phyloP scores from a whole-genome alignment of 768 basidiomycete genomes.

The Glaciozyma martinii region DNA sequence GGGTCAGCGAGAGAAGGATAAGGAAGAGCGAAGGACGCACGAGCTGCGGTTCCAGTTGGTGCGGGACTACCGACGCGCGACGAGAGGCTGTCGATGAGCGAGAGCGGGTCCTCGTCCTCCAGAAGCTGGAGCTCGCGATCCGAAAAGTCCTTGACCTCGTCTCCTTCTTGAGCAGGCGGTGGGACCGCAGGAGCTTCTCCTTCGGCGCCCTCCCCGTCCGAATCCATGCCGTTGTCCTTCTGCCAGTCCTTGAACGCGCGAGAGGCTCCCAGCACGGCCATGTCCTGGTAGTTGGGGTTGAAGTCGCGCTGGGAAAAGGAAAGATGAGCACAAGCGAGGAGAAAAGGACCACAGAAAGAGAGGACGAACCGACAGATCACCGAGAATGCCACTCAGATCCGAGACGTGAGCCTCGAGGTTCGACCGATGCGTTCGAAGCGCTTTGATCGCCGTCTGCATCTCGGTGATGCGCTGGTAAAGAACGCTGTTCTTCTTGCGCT shows the following conservation, averaged over 20 bases:
- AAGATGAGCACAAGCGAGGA: too few relatives aligned
- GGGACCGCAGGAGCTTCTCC: conserved; percentile 25
- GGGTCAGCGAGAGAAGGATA: not conserved
- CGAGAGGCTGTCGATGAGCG: conserved; percentile 33
- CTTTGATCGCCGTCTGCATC: conserved; percentile 66
- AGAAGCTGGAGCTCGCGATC: conserved; percentile 48
- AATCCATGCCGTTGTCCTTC: conserved; percentile 47
- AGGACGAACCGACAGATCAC: conserved; percentile 46
- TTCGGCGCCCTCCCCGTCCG: conserved; percentile 37
- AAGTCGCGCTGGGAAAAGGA: conserved; percentile 55
- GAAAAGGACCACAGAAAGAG: not conserved
- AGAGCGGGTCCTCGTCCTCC: conserved; percentile 38
- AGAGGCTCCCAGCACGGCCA: conserved; percentile 95
- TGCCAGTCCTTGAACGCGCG: conserved; percentile 70
- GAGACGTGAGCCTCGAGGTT: conserved; percentile 66
- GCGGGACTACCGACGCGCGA: conserved; percentile 8
- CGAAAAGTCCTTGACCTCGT: conserved; percentile 10
- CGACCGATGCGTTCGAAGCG: conserved; percentile 62
- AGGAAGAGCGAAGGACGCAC: conserved; percentile 6
- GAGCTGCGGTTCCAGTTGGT: conserved; percentile 1
- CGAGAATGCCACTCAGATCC: conserved; percentile 71
- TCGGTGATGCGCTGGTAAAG: conserved; percentile 64
- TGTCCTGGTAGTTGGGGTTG: conserved; percentile 98
- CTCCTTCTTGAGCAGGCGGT: conserved; percentile 10
- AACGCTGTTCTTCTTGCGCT: conserved; percentile 71